Evolutionary conservation across 2,329 filamentous ascomycete species (phyloP), one percentile per base, ranked within the genome.

Genomic region (Fusarium goolgardi): DNA sequence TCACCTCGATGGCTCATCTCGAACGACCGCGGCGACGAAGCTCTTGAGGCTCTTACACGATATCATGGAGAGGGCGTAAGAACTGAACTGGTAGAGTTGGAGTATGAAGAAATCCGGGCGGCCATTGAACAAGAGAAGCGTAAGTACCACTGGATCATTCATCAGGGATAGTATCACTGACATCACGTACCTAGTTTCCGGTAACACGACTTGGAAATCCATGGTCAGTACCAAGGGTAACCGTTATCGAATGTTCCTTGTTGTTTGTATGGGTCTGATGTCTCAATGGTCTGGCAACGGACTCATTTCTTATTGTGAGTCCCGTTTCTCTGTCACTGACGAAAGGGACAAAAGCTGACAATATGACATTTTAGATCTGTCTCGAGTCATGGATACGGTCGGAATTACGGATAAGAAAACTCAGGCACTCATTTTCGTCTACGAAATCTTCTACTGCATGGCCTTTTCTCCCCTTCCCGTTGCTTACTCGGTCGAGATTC

Each of bases 1-100:
- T 88, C 85, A 4, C 88, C 88, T 3, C 78, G 88, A 58, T 90
- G 87, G 87, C 79, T 89, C 23, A 86, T 88, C 57, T 62, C 67
- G 2, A 69, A 70, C 16, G 67, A 70, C 1, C 64, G 67, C 1
- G 46, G 45, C 15, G 83, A 86, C 8, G 79, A 86, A 54, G 85
- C 86, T 0, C 78, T 84, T 18, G 78, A 80, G 3, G 83, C 85
- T 16, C 80, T 90, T 43, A 82, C 81, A 10, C 85, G 81, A 58
- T 89, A 84, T 68, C 88, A 88, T 58, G 85, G 83, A 13, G 82
- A 89, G 50, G 87, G 85, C 1, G 81, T 85, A 57, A 81, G 85
- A 67, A 80, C 81, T 1, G 74, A 79, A 1, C 82, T 85, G 29
- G 85, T 87, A 3, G 80, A 81, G 56, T 75, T 85, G 16, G 84